Conservation (phyloP, 1,139 yeast genomes). For the Yamadazyma pseudoaaseri region DNA sequence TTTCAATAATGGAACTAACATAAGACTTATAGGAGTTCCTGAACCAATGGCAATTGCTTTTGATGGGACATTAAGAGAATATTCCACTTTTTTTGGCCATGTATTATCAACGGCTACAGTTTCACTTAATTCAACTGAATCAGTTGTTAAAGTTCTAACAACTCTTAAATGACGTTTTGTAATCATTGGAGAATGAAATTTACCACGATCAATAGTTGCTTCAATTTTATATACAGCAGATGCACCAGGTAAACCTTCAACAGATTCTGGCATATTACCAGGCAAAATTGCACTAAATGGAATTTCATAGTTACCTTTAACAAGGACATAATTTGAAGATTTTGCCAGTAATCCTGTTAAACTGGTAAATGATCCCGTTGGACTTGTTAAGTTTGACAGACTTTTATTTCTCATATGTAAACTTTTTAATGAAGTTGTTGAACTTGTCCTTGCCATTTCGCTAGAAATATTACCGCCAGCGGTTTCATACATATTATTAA, state of each 20-base stretch:
- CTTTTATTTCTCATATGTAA: conserved; percentile 30
- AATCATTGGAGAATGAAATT: conserved; percentile 64
- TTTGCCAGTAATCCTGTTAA: conserved; percentile 13
- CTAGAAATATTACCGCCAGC: conserved; percentile 7
- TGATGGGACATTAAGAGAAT: conserved; percentile 80
- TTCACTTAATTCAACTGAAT: conserved; percentile 83
- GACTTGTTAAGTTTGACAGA: conserved; percentile 18
- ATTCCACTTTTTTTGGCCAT: conserved; percentile 95
- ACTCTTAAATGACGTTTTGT: conserved; percentile 76
- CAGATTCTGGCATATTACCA: conserved; percentile 82
- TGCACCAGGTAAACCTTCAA: conserved; percentile 88
- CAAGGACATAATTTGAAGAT: conserved; percentile 30
- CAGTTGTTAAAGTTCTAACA: conserved; percentile 86
- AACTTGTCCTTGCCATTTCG: conserved; percentile 25
- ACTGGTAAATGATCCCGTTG: conserved; percentile 14
- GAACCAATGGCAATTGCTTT: conserved; percentile 92
- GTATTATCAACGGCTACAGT: conserved; percentile 93
- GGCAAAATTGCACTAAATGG: conserved; percentile 88
- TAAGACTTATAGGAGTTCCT: conserved; percentile 63
- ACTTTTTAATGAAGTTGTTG: conserved; percentile 34
- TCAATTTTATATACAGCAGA: conserved; percentile 74
- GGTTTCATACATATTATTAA: conserved; percentile 30
- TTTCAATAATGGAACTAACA: conserved; percentile 76
- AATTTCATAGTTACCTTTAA: conserved; percentile 83
- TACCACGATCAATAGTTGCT: conserved; percentile 81